Base-by-base conservation (phyloP, 805 yeast genomes). In the Candida golubevii region DNA sequence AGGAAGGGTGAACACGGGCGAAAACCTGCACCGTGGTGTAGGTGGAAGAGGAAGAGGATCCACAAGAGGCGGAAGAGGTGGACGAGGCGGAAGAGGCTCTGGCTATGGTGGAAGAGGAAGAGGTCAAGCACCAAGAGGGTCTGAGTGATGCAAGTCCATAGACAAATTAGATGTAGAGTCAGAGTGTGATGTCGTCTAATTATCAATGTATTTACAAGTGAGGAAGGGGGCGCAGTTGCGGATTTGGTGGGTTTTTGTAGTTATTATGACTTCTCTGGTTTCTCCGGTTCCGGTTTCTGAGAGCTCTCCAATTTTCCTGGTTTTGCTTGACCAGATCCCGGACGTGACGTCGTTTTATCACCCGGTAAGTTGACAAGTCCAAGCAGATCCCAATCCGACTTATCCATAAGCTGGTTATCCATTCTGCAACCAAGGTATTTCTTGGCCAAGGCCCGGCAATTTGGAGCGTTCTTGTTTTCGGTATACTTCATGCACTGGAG, bases 361-460 rank as follows among this genome's bases (percentile, higher is more conserved):
- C 70, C 72, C 8, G 76, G 75, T 38, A 71, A 56, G 47, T 71
- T 69, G 7, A 66, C 59, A 33, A 71, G 58, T 4, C 76, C 76
- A 31, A 71, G 55, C n/a, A 69, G 59, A 10, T 67, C 73, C 76
- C 75, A 71, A 26, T 64, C 69, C 6, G 68, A 61, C 39, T 63
- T 42, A 7, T 69, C 74, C 76, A 71, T 71, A 33, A 69, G 55
- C 49, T 66, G 66, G 50, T 88, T 74, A 28, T 88, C 88, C 98
- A 91, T 93, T 50, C 99, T 72, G 60, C 99, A 91, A 33, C 79
- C 76, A 42, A 91, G 67, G 59, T 91, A 91, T 27, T 72, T 75
- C 57, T 88, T 88, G 9, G 98, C 97, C 35, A 90, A 67, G 0
- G 82, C 59, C 36, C 98, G 71, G 63, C 99, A 90, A 62, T 88